These are phyloP conservation scores for Boletellus sp. DNA, from an alignment of 1,284 basidiomycete species.

Conservation along the genomic window DNA sequence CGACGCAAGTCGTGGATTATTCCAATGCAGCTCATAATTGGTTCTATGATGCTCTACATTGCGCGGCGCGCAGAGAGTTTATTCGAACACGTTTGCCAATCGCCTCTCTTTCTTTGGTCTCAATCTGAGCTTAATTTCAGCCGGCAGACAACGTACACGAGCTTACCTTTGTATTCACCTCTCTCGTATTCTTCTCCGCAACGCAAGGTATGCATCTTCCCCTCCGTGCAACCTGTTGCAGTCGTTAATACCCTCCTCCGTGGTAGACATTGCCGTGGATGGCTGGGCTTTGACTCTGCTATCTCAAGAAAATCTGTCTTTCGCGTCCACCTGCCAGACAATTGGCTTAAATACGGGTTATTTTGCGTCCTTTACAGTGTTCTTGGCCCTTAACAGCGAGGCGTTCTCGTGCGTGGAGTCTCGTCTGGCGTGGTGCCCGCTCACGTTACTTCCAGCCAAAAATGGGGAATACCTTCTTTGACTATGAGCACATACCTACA, in stretches of 20 bases:
- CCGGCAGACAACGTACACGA: constrained; percentile 78
- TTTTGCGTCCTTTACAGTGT: constrained; percentile 96
- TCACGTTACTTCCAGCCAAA: constrained; percentile 42
- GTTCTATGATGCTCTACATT: constrained; percentile 84
- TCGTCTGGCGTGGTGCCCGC: background rate
- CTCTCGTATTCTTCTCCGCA: constrained; percentile 91
- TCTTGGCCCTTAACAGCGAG: constrained; percentile 93
- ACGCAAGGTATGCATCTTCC: constrained; percentile 74
- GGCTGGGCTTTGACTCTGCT: constrained; percentile 97
- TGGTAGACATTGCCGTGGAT: constrained; percentile 92
- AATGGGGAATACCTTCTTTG: constrained; percentile 86
- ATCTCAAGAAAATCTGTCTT: constrained; percentile 92
- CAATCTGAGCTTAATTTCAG: constrained; percentile 41
- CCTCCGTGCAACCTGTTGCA: background rate
- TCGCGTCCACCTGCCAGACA: constrained; percentile 97
- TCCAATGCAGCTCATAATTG: constrained; percentile 92
- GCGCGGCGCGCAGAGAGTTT: constrained; percentile 78
- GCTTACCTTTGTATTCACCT: constrained; percentile 86
- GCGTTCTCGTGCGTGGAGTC: constrained; percentile 72
- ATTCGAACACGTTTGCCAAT: constrained; percentile 69
- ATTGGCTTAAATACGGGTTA: constrained; percentile 96
- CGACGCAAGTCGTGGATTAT: constrained; percentile 98
- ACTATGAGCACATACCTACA: constrained; percentile 81
- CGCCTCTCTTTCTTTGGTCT: background rate
- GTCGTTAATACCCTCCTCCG: constrained; percentile 4